Base-by-base conservation (phyloP, 169 alveolate genomes). In the Plasmodium chabaudi region DNA sequence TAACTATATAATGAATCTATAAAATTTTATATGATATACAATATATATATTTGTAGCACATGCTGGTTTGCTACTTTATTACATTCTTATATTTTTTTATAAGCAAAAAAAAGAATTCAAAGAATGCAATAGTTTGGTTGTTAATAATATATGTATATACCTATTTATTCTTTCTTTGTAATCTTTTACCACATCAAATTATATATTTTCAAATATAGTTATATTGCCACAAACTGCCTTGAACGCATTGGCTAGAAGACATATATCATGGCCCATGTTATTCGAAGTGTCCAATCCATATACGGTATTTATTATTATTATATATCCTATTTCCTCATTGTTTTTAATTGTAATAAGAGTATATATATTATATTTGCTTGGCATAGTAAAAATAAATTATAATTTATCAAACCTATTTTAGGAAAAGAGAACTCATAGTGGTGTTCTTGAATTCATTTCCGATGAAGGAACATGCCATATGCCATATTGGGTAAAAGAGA, bases 391-490 rank as follows among this genome's bases (percentile, higher is more conserved):
- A 51, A 51, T 12, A 15, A 15, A 51, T 15, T 15, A 15, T 51
- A 57, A 15, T 15, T 63, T 72, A 5, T 12, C 34, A 72, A 57
- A 64, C 39, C 9, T 17, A 13, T 56, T 21, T 46, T 53, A 92
- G 87, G 92, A 73, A 46, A 92, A 87, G 44, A 39, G 89, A 21
- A 96, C 99, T 1, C 98, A 97, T 87, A 96, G 98, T 72, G 99
- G 99, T 1, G 99, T 97, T 1, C 92, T 96, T 12, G 99, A 97
- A 70, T 97, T 97, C 82, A 92, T 97, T 19, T 98, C 99, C 34
- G 99, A 97, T 73, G 99, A 97, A 79, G 99, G 99, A 4, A 94
- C 95, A 25, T 96, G 98, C 69, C 95, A 96, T 73, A 89, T 97
- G 79, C 99, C 99, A 57, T 96, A 94, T 74, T 97, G 99, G 98